Conservation (phyloP, 257 asterid species). For the Nicotiana noctiflora region DNA sequence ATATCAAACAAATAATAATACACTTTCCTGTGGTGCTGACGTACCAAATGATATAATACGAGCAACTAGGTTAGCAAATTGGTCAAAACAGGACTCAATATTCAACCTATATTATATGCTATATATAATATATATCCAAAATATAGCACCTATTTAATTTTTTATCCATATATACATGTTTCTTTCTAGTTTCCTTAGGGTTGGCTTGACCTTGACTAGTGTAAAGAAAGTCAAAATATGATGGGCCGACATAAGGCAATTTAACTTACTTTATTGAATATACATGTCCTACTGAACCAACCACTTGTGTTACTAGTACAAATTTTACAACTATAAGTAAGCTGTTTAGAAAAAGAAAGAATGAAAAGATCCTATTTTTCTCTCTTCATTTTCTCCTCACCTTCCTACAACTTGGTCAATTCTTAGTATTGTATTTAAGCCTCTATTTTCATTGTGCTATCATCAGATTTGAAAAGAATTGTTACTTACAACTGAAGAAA, state of each 20-base stretch:
- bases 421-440: not conserved
- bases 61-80: not conserved
- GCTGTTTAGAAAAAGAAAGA: not conserved
- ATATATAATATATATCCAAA: not conserved
- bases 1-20: not conserved
- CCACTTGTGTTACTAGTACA: not conserved
- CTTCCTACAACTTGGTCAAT: conserved; percentile 7
- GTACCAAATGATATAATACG: not conserved
- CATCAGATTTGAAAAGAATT: not conserved
- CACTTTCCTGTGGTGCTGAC: not conserved
- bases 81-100: conserved; percentile 9
- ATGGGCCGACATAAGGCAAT: not conserved
- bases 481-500: not conserved
- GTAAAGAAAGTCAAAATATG: not conserved
- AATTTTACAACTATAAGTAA: not conserved
- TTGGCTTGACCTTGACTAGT: not conserved
- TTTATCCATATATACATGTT: not conserved
- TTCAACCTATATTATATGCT: not conserved
- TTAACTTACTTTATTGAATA: not conserved
- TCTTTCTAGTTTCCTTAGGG: not conserved
- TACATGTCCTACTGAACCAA: not conserved
- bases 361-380: not conserved
- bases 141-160: not conserved
- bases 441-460: conserved; percentile 1
- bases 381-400: not conserved